phyloP scores from a whole-genome alignment of 768 basidiomycete species.

The Asterophora parasitica region DNA sequence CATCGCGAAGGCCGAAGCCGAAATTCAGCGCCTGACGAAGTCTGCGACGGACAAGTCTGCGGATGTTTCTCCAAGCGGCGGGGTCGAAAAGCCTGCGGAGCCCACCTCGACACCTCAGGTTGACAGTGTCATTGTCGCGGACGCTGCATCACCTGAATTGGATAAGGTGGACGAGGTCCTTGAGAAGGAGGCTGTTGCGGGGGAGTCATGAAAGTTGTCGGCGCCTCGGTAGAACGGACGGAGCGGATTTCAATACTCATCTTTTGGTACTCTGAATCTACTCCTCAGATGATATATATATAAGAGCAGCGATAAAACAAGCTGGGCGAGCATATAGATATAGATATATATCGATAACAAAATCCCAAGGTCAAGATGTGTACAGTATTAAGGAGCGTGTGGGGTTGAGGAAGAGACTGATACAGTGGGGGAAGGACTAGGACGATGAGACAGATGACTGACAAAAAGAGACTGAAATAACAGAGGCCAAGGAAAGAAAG shows the following conservation, averaged over 20 bases:
- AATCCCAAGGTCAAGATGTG: conserved; percentile 26
- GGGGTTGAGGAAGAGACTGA: conserved; percentile 21
- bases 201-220: conserved; percentile 11
- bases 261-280: conserved; percentile 12
- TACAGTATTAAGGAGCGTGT: conserved; percentile 39
- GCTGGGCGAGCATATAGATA: conserved; percentile 21
- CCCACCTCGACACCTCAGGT: conserved; percentile 38
- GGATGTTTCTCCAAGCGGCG: conserved; percentile 33
- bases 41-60: conserved; percentile 32
- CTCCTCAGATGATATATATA: conserved; percentile 11
- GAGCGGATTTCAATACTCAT: conserved; percentile 7
- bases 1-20: conserved; percentile 72
- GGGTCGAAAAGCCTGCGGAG: conserved; percentile 40
- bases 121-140: conserved; percentile 22
- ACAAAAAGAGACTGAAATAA: conserved; percentile 14
- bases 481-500: conserved; percentile 16
- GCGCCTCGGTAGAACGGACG: conserved; percentile 6
- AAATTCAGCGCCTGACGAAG: conserved; percentile 58
- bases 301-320: conserved; percentile 14
- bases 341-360: conserved; percentile 36
- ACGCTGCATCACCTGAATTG: conserved; percentile 33
- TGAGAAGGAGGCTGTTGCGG: conserved; percentile 25
- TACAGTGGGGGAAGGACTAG: conserved; percentile 13
- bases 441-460: conserved; percentile 7
- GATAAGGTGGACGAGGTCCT: conserved; percentile 37